Evolutionary conservation across 140 eudicot genomes (phyloP), one percentile per base, ranked within the genome.

Genomic region (Senecio squalidus): DNA sequence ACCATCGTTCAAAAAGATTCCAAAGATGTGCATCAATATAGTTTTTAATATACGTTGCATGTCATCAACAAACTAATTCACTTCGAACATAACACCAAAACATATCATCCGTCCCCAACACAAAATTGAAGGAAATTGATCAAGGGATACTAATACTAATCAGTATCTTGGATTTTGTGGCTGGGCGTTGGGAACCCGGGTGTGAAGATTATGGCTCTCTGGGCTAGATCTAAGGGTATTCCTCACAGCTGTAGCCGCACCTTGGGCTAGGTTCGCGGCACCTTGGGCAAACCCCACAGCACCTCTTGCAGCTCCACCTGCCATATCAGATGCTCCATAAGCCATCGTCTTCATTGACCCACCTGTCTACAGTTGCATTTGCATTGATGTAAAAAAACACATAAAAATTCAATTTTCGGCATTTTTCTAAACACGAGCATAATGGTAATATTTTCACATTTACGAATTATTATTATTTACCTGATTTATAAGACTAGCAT

Each of bases 191-290:
- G 77, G 67, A 48, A 72, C 62, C 6, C 62, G 62, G 5, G 77
- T 38, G 65, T 72, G 77, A 18, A 44, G 58, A 72, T 48, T 38
- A 49, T 72, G 77, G 54, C 21, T 72, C 41, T 59, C 18, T 17
- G 53, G 60, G 67, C 59, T 76, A 40, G 55, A 58, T 45, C 86
- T 80, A 13, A 82, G 58, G 4, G 80, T 80, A 54, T 74, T 80
- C 67, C 82, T 84, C 34, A 88, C 78, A 0, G 82, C 94, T 11
- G 62, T 53, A 24, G 94, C 94, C 18, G 94, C 89, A 26, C 96
- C 95, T 14, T 72, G 74, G 54, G 91, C 91, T 47, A 80, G 40
- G 66, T 71, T 67, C 3, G 92, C 82, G 0, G 84, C 84, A n/a
- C 88, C 96, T 39, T 77, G 81, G 16, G 89, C 92, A 3, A 84